These are phyloP conservation scores for Echria macrotheca DNA, from an alignment of 495 filamentous ascomycete species.

Conservation along the genomic window DNA sequence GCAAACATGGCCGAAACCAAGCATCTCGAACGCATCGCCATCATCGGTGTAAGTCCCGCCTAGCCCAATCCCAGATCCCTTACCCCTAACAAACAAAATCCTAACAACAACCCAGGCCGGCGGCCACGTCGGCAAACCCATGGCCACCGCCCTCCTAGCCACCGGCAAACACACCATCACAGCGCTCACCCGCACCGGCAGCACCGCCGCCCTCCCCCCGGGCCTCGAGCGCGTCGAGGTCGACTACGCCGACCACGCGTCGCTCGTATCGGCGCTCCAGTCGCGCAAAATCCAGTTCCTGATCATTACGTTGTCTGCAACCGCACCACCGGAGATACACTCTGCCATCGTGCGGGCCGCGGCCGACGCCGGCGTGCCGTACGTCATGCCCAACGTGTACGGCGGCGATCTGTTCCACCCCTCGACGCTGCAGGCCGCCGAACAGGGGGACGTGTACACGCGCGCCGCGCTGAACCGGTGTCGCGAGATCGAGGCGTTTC, in stretches of 20 bases:
- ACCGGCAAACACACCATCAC: conserved; percentile 52
- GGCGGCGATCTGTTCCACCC: conserved; percentile 39
- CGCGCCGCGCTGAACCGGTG: too few relatives aligned
- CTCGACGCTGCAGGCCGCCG: neutral
- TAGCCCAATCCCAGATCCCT: too few relatives aligned
- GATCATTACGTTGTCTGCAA: conserved; percentile 50
- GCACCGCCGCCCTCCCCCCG: conserved; percentile 32
- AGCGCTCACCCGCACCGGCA: conserved; percentile 46
- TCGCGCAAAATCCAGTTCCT: conserved; percentile 54
- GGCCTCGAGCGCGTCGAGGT: conserved; percentile 28
- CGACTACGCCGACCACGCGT: conserved; percentile 35
- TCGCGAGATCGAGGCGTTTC: too few relatives aligned
- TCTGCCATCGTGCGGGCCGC: conserved; percentile 53
- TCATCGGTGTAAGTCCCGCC: conserved; percentile 41
- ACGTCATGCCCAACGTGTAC: conserved; percentile 58
- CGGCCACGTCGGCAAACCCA: conserved; percentile 51
- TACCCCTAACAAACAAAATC: neutral
- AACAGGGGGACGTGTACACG: conserved; percentile 30
- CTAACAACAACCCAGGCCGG: too few relatives aligned
- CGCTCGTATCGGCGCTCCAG: conserved; percentile 37
- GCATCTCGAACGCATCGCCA: conserved; percentile 39
- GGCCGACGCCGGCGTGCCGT: conserved; percentile 53
- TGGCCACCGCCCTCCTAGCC: conserved; percentile 45
- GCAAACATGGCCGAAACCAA: too few relatives aligned
- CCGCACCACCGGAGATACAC: conserved; percentile 29